phyloP scores from a whole-genome alignment of 306 rosid species.

The Pyrus bretschneideri region DNA sequence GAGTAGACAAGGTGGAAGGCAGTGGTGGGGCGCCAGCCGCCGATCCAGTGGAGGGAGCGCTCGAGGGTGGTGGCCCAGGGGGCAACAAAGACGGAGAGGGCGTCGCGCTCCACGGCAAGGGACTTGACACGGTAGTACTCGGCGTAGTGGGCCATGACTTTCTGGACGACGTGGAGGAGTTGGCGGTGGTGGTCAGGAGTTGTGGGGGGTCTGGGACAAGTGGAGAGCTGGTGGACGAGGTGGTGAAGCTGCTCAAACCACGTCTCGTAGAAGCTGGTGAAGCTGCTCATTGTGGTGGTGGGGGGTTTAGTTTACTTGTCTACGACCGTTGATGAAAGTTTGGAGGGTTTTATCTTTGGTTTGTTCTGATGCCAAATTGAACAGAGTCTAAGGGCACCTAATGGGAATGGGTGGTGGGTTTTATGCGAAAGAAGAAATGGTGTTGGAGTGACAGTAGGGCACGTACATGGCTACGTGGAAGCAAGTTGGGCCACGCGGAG shows the following conservation, averaged over 20 bases:
- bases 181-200: conserved; percentile 19
- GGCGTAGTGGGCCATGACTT: conserved; percentile 48
- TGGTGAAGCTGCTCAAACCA: conserved; percentile 51
- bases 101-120: conserved; percentile 38
- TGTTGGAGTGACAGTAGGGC: not conserved
- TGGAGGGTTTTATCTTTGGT: not conserved
- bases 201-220: conserved; percentile 20
- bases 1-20: conserved; percentile 75
- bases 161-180: conserved; percentile 29
- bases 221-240: conserved; percentile 34
- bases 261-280: conserved; percentile 39
- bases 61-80: conserved; percentile 77
- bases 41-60: conserved; percentile 73
- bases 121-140: conserved; percentile 49
- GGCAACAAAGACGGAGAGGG: conserved; percentile 36
- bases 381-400: not conserved
- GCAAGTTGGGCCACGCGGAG: no score
- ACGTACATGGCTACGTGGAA: not conserved
- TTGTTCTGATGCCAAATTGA: not conserved
- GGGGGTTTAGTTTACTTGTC: not conserved
- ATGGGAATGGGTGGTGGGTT: not conserved
- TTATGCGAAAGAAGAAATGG: not conserved
- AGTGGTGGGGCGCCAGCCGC: conserved; percentile 87
- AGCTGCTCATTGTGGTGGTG: conserved; percentile 2
- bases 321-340: not conserved